phyloP scores from a whole-genome alignment of 495 filamentous ascomycete genomes.

The Lasiosphaeria miniovina region DNA sequence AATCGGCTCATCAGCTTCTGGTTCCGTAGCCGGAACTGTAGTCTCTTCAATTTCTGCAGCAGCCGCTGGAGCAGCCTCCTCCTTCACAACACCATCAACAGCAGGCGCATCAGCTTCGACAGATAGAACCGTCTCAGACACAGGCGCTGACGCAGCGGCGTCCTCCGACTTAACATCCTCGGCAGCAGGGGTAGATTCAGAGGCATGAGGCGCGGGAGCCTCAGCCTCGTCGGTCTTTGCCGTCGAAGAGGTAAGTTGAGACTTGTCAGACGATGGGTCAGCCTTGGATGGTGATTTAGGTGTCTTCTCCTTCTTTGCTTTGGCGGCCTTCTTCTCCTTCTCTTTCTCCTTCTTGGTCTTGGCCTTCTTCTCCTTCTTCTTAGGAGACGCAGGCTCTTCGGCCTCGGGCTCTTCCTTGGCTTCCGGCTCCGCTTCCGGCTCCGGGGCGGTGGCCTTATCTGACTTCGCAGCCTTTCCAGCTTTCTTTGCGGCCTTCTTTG shows the following conservation, averaged over 20 bases:
- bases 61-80: not conserved
- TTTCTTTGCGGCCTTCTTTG: constrained; percentile 30
- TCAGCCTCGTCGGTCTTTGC: constrained; percentile 7
- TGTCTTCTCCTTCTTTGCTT: constrained; percentile 21
- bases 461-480: constrained; percentile 15
- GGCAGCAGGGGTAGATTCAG: not conserved
- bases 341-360: constrained; percentile 16
- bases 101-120: no score
- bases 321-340: constrained; percentile 25
- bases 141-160: not conserved
- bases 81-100: not conserved
- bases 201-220: not conserved
- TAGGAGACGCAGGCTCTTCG: constrained; percentile 7
- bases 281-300: constrained; percentile 10
- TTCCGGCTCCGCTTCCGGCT: constrained; percentile 11
- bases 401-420: constrained; percentile 17
- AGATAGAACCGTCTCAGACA: not conserved
- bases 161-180: constrained; percentile 7
- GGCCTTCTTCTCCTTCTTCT: constrained; percentile 25
- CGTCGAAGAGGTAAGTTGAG: constrained; percentile 11
- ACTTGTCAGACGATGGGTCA: constrained; percentile 5
- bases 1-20: not conserved
- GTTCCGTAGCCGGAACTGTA: not conserved
- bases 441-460: constrained; percentile 16
- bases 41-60: not conserved